A percentile compares a stretch with the other conserved stretches of the same genome.
Conservation (phyloP, 73 alveolate species). For the Symbiodinium pilosum region DNA sequence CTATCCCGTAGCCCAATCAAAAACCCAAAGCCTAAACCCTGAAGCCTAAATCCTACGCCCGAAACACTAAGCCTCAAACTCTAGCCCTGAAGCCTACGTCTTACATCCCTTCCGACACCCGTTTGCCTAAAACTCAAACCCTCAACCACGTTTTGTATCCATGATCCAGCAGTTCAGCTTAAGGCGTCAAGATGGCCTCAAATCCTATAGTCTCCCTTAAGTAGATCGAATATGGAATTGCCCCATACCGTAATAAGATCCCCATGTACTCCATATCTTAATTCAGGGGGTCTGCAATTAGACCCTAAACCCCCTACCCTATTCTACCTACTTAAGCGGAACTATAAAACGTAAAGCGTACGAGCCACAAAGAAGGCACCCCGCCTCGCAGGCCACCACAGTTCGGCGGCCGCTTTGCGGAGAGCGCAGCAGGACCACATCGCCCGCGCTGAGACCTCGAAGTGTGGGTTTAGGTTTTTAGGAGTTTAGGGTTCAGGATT, state of each 20-base stretch:
- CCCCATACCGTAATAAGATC: neutral
- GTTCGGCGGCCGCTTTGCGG: slow-evolving; percentile 2
- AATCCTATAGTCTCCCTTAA: no score
- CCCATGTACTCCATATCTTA: neutral
- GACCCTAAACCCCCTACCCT: no score
- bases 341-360: no score
- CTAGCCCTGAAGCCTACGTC: neutral
- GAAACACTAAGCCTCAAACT: neutral
- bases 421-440: slow-evolving; percentile 24
- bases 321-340: no score
- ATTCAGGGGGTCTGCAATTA: no score
- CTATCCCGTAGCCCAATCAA: no score
- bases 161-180: no score
- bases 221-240: no score
- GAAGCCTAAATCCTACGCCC: neutral
- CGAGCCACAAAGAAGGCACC: no score
- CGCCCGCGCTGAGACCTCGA: neutral
- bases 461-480: neutral
- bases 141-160: no score
- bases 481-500: neutral
- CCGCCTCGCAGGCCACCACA: slow-evolving; percentile 18
- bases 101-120: no score
- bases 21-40: neutral
- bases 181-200: no score
- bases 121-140: neutral